Conservation (phyloP, 257 asterid genomes). For the Solanum bulbocastanum region DNA sequence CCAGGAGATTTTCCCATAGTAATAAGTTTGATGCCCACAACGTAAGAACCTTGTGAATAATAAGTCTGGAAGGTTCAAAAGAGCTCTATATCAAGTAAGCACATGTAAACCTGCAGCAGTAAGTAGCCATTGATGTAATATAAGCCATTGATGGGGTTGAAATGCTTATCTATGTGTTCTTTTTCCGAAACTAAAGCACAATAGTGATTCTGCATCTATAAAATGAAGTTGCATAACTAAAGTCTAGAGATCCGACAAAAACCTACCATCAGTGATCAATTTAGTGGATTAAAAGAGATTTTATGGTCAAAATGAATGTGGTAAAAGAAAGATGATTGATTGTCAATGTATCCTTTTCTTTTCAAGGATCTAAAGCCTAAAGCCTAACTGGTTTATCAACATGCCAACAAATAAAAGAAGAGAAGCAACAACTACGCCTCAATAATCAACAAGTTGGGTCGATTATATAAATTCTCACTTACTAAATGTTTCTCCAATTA, state of each 20-base stretch:
- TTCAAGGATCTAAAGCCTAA: not conserved
- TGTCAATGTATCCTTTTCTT: not conserved
- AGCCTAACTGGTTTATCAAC: not conserved
- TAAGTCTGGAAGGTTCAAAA: not conserved
- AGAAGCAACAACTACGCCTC: not conserved
- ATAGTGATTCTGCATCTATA: not conserved
- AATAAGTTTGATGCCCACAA: not conserved
- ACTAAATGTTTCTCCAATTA: not conserved
- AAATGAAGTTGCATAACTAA: not conserved
- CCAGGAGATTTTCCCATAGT: conserved; percentile 68
- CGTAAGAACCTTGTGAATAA: not conserved
- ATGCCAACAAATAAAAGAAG: not conserved
- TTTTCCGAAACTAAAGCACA: not conserved
- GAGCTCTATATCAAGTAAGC: not conserved
- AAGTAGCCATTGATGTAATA: not conserved
- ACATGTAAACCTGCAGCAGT: not conserved
- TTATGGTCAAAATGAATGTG: not conserved
- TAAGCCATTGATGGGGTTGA: not conserved
- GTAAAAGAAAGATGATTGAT: not conserved
- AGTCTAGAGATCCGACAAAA: not conserved
- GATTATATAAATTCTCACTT: no score
- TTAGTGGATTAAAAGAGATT: not conserved
- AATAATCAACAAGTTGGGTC: not conserved
- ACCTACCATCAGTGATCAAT: not conserved
- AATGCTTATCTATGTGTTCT: not conserved